Evolutionary conservation across 108 stramenopile genomes (phyloP).

Genomic region (Cafeteria roenbergensis): DNA sequence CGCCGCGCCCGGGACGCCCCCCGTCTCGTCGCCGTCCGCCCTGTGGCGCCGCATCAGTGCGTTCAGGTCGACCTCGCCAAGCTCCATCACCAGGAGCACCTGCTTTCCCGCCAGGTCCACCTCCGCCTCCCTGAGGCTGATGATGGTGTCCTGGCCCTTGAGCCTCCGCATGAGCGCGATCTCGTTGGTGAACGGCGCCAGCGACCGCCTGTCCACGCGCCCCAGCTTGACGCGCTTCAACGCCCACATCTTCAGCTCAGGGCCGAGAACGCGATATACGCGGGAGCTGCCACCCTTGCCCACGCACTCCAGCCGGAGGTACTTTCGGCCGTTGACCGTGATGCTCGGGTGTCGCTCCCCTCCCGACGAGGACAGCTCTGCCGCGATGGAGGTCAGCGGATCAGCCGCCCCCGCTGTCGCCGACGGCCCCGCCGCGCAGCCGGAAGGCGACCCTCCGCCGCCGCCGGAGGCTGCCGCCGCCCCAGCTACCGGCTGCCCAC

Average conservation of each 20-base stretch:
- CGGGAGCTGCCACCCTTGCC: slow-evolving; percentile 91
- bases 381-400: no score
- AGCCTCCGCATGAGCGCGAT: slow-evolving; percentile 70
- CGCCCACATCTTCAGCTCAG: slow-evolving; percentile 66
- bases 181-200: slow-evolving; percentile 89
- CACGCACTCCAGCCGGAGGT: slow-evolving; percentile 76
- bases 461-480: no score
- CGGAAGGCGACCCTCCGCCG: no score
- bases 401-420: no score
- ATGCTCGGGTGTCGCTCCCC: slow-evolving; percentile 31
- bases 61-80: slow-evolving; percentile 89
- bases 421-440: no score
- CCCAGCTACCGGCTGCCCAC: no score
- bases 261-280: slow-evolving; percentile 70
- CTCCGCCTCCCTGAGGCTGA: slow-evolving; percentile 71
- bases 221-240: slow-evolving; percentile 84
- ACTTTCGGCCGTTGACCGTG: slow-evolving; percentile 59
- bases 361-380: neutral
- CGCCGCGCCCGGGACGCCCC: no score
- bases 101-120: slow-evolving; percentile 65
- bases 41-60: slow-evolving; percentile 69
- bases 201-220: slow-evolving; percentile 53
- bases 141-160: slow-evolving; percentile 75
- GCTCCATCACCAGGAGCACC: slow-evolving; percentile 69
- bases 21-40: neutral